Percentiles rank a stretch among this genome's conserved stretches.
Evolutionary conservation across 2,329 filamentous ascomycete species (phyloP).

Genomic region (Aspergillus ruber): DNA sequence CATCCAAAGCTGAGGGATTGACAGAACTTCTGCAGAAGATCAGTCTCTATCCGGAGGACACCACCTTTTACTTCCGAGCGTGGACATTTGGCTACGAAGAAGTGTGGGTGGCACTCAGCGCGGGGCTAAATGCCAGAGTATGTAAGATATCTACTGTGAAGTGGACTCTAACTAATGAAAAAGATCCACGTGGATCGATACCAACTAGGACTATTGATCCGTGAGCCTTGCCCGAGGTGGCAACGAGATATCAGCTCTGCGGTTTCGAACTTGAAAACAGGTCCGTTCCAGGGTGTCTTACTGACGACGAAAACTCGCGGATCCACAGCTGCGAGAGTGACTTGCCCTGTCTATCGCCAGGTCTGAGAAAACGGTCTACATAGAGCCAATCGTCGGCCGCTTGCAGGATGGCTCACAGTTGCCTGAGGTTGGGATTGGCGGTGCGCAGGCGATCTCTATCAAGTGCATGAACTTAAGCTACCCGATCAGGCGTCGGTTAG

Average conservation of each 20-base stretch:
- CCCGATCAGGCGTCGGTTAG: slow-evolving; percentile 43
- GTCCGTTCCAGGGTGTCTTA: slow-evolving; percentile 64
- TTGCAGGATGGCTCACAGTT: slow-evolving; percentile 53
- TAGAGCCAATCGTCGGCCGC: slow-evolving; percentile 70
- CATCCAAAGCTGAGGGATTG: slow-evolving; percentile 67
- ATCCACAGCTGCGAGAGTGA: slow-evolving; percentile 84
- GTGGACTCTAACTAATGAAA: neutral
- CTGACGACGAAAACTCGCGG: slow-evolving; percentile 53
- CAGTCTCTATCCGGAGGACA: slow-evolving; percentile 60
- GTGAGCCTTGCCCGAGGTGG: slow-evolving; percentile 45
- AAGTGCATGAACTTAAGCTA: slow-evolving; percentile 60
- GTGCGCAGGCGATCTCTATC: slow-evolving; percentile 67
- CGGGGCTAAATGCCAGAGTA: slow-evolving; percentile 60
- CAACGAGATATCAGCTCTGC: slow-evolving; percentile 60
- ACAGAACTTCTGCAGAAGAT: slow-evolving; percentile 66
- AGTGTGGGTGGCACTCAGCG: slow-evolving; percentile 76
- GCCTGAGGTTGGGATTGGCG: slow-evolving; percentile 68
- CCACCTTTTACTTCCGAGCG: slow-evolving; percentile 74
- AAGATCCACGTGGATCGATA: slow-evolving; percentile 79
- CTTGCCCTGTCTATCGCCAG: slow-evolving; percentile 38
- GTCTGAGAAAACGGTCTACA: slow-evolving; percentile 58
- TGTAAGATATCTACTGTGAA: slow-evolving; percentile 1
- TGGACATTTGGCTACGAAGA: slow-evolving; percentile 96
- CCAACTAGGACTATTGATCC: slow-evolving; percentile 62
- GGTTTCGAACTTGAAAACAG: slow-evolving; percentile 72